phyloP scores from a whole-genome alignment of 192 early-diverging fungal species.

The Coemansia reversa region DNA sequence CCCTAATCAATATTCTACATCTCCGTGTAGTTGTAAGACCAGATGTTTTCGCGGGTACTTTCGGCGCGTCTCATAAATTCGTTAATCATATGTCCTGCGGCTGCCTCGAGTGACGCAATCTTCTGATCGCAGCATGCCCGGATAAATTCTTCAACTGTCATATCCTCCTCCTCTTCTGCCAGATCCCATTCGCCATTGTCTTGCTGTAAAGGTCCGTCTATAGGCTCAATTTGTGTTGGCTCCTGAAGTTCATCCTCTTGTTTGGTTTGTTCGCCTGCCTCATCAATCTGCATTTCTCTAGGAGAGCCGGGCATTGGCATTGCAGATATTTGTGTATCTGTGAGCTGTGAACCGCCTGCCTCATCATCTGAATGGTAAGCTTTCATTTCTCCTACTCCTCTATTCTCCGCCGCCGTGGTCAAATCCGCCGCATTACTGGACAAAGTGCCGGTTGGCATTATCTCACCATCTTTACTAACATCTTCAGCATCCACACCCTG shows the following conservation, averaged over 20 bases:
- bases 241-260: constrained; percentile 17
- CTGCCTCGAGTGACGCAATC: constrained; percentile 34
- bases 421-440: too few species aligned
- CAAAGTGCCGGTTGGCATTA: not conserved
- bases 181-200: constrained; percentile 35
- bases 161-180: constrained; percentile 35
- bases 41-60: constrained; percentile 41
- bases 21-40: not conserved
- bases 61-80: constrained; percentile 47
- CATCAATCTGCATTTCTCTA: constrained; percentile 18
- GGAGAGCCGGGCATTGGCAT: constrained; percentile 7
- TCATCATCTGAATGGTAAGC: not conserved
- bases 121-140: constrained; percentile 47
- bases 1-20: too few species aligned
- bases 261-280: not conserved
- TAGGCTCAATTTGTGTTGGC: constrained; percentile 11
- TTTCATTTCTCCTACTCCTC: not conserved
- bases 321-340: constrained; percentile 7
- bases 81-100: constrained; percentile 43
- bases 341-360: not conserved
- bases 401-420: not conserved
- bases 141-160: constrained; percentile 58
- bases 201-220: not conserved
- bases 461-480: not conserved
- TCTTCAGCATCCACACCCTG: not conserved